These are phyloP conservation scores for Saccharomycopsis capsularis DNA, from an alignment of 805 yeast species.

Conservation along the genomic window DNA sequence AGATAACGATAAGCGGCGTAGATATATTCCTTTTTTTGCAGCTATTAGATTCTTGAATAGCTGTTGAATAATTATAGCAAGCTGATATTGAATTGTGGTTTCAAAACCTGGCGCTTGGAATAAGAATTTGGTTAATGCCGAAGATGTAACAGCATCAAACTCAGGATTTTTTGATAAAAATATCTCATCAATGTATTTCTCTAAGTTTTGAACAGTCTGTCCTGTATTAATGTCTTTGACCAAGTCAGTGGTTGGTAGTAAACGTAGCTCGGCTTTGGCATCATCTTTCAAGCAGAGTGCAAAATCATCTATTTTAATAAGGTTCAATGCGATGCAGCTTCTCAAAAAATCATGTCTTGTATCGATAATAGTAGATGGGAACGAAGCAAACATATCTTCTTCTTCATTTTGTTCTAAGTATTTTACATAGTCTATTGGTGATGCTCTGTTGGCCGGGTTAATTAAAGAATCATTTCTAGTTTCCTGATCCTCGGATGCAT, in stretches of 20 bases:
- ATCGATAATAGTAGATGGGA: conserved; percentile 39
- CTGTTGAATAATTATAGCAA: conserved; percentile 32
- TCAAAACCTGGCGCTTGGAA: conserved; percentile 40
- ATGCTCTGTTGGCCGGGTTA: conserved; percentile 26
- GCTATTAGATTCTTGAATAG: conserved; percentile 33
- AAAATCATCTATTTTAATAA: conserved; percentile 32
- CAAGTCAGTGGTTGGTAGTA: conserved; percentile 30
- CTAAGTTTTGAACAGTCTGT: conserved; percentile 27
- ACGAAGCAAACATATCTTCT: conserved; percentile 47
- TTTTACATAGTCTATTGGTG: conserved; percentile 30
- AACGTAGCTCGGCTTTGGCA: conserved; percentile 31
- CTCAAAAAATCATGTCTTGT: conserved; percentile 46
- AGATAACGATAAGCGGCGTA: conserved; percentile 47
- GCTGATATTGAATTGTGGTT: conserved; percentile 39
- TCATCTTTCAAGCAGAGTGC: conserved; percentile 34
- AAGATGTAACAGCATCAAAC: conserved; percentile 43
- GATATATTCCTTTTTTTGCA: conserved; percentile 35
- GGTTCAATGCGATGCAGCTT: conserved; percentile 35
- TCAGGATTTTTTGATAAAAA: conserved; percentile 40
- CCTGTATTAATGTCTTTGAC: conserved; percentile 31
- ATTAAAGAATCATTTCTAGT: conserved; percentile 26
- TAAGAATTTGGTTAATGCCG: conserved; percentile 46
- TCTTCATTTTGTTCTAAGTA: conserved; percentile 30
- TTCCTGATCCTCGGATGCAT: conserved; percentile 19
- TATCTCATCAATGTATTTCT: conserved; percentile 26